Evolutionary conservation across 371 early-diverging fungal genomes (phyloP).

Genomic region (Synchytrium microbalum): DNA sequence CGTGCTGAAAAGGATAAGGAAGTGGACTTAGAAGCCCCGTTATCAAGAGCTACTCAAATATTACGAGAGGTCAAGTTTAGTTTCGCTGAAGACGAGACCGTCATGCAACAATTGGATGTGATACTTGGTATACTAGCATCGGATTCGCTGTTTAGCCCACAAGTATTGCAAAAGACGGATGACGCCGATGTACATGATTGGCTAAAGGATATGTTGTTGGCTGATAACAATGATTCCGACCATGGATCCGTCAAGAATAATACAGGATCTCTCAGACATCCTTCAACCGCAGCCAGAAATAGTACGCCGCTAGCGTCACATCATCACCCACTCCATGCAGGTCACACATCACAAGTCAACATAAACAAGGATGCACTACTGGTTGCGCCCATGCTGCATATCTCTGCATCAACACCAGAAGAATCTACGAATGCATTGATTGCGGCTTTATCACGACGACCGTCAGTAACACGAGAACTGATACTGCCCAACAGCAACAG

Average conservation of each 20-base stretch:
- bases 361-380: neutral
- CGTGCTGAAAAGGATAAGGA: constrained; percentile 19
- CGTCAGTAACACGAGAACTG: neutral
- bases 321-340: no score
- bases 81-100: constrained; percentile 14
- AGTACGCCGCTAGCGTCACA: neutral
- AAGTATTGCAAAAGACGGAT: constrained; percentile 24
- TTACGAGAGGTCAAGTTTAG: constrained; percentile 29
- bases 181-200: constrained; percentile 41
- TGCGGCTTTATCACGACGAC: neutral
- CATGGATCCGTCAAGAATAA: neutral
- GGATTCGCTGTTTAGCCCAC: constrained; percentile 35
- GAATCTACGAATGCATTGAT: neutral
- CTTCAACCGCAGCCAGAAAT: neutral
- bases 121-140: constrained; percentile 33
- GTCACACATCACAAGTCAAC: neutral
- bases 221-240: constrained; percentile 8
- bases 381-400: neutral
- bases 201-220: constrained; percentile 31
- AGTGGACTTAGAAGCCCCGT: constrained; percentile 37
- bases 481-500: no score
- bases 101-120: constrained; percentile 23
- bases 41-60: constrained; percentile 32
- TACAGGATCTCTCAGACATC: neutral
- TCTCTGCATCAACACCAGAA: neutral